Percentiles rank a stretch among this genome's conserved stretches.
Evolutionary conservation across 495 filamentous ascomycete species (phyloP).

Genomic region (Aspergillus affinis): DNA sequence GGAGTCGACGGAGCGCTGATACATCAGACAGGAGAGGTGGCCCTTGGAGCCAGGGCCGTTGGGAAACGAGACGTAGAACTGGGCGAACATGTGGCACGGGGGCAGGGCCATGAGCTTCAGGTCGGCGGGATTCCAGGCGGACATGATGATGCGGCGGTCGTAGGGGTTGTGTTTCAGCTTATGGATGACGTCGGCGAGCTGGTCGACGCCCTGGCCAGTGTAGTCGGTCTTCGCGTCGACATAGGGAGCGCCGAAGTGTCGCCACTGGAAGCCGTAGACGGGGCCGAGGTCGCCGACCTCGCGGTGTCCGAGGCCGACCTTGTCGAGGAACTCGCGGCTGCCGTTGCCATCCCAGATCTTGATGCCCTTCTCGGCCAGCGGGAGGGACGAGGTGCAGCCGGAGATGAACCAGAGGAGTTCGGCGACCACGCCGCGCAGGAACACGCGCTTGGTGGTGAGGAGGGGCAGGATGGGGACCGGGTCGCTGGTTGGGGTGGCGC

Average conservation of each 20-base stretch:
- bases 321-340: constrained; percentile 83
- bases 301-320: constrained; percentile 73
- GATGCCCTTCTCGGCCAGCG: constrained; percentile 73
- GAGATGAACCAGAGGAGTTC: constrained; percentile 97
- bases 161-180: constrained; percentile 80
- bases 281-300: constrained; percentile 88
- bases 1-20: constrained; percentile 96
- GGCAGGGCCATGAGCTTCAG: constrained; percentile 88
- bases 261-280: constrained; percentile 99
- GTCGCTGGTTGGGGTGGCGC: constrained; percentile 34
- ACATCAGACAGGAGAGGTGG: constrained; percentile 77
- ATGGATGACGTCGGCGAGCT: constrained; percentile 80
- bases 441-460: constrained; percentile 95
- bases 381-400: constrained; percentile 72
- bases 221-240: constrained; percentile 78
- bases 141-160: constrained; percentile 85
- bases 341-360: constrained; percentile 99
- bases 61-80: constrained; percentile 92
- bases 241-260: constrained; percentile 94
- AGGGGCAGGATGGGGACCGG: constrained; percentile 72
- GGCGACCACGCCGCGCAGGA: constrained; percentile 82
- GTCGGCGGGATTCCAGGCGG: constrained; percentile 90
- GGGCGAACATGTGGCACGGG: constrained; percentile 98
- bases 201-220: constrained; percentile 84
- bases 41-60: constrained; percentile 46